Conservation (phyloP, 106 monocot species). For the Alisma plantagoaquatica region DNA sequence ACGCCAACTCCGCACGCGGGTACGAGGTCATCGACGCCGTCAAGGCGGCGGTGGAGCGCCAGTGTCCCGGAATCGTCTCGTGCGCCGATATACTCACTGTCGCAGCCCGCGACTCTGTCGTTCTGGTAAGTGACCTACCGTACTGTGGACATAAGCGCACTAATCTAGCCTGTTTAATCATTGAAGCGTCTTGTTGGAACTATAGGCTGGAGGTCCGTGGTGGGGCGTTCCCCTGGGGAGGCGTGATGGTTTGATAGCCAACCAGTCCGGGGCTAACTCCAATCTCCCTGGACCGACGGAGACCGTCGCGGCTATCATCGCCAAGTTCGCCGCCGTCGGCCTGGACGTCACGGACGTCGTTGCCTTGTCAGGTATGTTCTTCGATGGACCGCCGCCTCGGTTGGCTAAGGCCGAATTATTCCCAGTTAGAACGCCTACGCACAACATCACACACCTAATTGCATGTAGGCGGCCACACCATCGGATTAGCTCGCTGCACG, state of each 20-base stretch:
- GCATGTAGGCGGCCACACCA: conserved; percentile 38
- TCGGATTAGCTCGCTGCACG: conserved; percentile 38
- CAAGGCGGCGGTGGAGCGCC: conserved; percentile 23
- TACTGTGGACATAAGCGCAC: conserved; percentile 6
- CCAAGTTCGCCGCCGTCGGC: conserved; percentile 39
- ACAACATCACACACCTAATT: neutral
- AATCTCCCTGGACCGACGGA: conserved; percentile 53
- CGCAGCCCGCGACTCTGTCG: no score
- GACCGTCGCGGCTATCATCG: conserved; percentile 31
- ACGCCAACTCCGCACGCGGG: conserved; percentile 27
- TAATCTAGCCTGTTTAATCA: conserved; percentile 4
- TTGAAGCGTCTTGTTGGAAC: neutral
- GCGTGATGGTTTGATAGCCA: conserved; percentile 42
- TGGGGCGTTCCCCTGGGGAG: conserved; percentile 50
- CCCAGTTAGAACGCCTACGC: neutral
- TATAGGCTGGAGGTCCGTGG: conserved; percentile 34
- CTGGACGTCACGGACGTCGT: conserved; percentile 50
- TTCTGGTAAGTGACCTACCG: conserved; percentile 14
- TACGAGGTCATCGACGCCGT: conserved; percentile 32
- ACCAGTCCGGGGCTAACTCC: conserved; percentile 28
- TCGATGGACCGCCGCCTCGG: no score
- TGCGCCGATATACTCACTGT: conserved; percentile 36
- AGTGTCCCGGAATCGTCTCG: conserved; percentile 31
- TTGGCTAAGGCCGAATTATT: neutral
- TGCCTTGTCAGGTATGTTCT: conserved; percentile 37